Evolutionary conservation across 257 asterid species (phyloP).

Genomic region (Solanum clarkiae): DNA sequence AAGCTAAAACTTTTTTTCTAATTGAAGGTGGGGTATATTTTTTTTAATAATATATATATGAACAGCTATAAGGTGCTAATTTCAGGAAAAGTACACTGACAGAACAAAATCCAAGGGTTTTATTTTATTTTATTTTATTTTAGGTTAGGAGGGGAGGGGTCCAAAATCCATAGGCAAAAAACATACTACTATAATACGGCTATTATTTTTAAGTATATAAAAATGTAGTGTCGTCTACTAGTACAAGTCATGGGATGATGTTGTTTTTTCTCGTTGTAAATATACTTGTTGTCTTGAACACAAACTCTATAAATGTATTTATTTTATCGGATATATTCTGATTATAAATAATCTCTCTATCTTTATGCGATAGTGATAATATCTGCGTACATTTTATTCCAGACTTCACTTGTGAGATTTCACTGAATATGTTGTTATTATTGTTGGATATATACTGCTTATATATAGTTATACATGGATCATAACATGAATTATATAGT

Average conservation of each 20-base stretch:
- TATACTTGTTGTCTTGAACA: not conserved
- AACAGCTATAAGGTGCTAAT: conserved; percentile 2
- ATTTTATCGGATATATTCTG: not conserved
- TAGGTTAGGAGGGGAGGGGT: not conserved
- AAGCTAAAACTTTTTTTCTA: not conserved
- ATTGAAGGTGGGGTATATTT: conserved; percentile 12
- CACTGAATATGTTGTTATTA: no score
- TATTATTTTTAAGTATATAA: not conserved
- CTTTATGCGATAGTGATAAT: no score
- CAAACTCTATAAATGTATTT: not conserved
- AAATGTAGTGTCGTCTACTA: not conserved
- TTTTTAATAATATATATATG: not conserved
- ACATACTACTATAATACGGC: not conserved
- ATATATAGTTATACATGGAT: not conserved
- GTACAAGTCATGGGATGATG: not conserved
- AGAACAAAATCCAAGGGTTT: conserved; percentile 9
- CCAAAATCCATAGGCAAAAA: not conserved
- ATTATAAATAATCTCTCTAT: no score
- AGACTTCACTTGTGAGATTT: no score
- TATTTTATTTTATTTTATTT: not conserved
- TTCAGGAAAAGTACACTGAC: not conserved
- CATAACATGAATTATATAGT: not conserved
- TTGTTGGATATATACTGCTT: no score
- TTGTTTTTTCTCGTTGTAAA: not conserved
- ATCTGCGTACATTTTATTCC: no score